A percentile compares a stretch with the other conserved stretches of the same genome.
Evolutionary conservation across 441 rosid species (phyloP).

Genomic region (Croton setiger): DNA sequence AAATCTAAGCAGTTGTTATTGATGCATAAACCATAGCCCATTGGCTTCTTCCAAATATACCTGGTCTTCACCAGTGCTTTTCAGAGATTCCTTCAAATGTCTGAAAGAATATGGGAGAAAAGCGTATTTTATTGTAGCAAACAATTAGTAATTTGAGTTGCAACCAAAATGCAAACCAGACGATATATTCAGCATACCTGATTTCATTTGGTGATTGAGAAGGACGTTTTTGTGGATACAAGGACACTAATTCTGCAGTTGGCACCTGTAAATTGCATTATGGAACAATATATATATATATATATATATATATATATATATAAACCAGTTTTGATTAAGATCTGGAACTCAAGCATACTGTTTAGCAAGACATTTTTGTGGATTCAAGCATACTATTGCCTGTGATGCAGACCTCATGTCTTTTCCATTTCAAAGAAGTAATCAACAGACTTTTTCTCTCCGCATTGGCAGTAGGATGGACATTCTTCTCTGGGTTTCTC

Average conservation of each 20-base stretch:
- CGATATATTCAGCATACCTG: slow-evolving; percentile 43
- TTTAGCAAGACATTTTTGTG: no score
- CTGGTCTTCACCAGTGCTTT: slow-evolving; percentile 42
- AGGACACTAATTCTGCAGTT: slow-evolving; percentile 26
- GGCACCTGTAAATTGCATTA: slow-evolving; percentile 40
- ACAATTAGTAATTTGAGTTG: slow-evolving; percentile 15
- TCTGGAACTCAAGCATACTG: no score
- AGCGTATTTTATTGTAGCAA: slow-evolving; percentile 11
- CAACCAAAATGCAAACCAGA: not conserved
- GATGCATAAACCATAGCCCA: slow-evolving; percentile 12
- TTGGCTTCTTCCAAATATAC: slow-evolving; percentile 27
- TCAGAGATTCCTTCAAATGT: slow-evolving; percentile 34
- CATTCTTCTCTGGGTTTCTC: slow-evolving; percentile 30
- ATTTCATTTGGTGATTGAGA: slow-evolving; percentile 58
- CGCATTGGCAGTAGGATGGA: slow-evolving; percentile 28
- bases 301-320: no score
- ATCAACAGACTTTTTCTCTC: slow-evolving; percentile 34
- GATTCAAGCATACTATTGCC: slow-evolving; percentile 3
- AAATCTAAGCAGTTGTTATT: slow-evolving; percentile 3
- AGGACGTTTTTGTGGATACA: slow-evolving; percentile 58
- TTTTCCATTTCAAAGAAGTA: slow-evolving; percentile 72
- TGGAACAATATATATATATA: slow-evolving; percentile 5
- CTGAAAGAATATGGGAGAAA: slow-evolving; percentile 36
- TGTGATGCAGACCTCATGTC: slow-evolving; percentile 44
- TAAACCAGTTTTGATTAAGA: not conserved